Conservation (phyloP, 768 basidiomycete species). For the Calocybe gangraenosa region DNA sequence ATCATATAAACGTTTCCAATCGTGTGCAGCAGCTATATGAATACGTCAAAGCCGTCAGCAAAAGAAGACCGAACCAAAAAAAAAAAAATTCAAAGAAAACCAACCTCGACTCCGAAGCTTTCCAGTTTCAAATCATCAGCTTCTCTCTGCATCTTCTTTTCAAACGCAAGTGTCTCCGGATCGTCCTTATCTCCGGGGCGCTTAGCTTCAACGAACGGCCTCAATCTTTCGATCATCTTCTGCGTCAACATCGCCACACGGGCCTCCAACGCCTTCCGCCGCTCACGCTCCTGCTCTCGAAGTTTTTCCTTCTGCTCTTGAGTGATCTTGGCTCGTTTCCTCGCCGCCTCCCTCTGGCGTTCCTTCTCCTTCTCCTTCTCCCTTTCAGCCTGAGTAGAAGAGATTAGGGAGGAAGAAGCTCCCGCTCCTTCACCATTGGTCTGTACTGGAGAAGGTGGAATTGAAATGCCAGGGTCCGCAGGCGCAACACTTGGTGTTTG, state of each 20-base stretch:
- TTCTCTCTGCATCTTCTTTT: slow-evolving; percentile 72
- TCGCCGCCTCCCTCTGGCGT: slow-evolving; percentile 32
- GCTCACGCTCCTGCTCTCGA: slow-evolving; percentile 75
- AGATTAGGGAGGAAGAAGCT: slow-evolving; percentile 6
- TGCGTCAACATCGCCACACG: slow-evolving; percentile 70
- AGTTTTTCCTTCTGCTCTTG: slow-evolving; percentile 86
- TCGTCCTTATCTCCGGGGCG: slow-evolving; percentile 78
- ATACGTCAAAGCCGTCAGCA: neutral
- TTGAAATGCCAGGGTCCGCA: slow-evolving; percentile 9
- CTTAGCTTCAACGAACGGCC: slow-evolving; percentile 90
- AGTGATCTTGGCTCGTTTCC: slow-evolving; percentile 51
- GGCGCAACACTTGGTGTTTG: slow-evolving; percentile 11
- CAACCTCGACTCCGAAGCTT: slow-evolving; percentile 93
- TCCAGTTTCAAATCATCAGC: slow-evolving; percentile 95
- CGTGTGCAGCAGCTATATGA: slow-evolving; percentile 70
- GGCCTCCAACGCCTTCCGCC: slow-evolving; percentile 73
- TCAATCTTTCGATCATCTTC: slow-evolving; percentile 80
- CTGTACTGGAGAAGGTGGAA: slow-evolving; percentile 17
- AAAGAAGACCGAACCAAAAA: neutral
- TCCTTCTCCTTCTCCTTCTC: slow-evolving; percentile 40
- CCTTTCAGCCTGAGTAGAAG: slow-evolving; percentile 26
- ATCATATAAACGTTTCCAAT: slow-evolving; percentile 91
- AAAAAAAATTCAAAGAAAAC: slow-evolving; percentile 16
- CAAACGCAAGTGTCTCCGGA: slow-evolving; percentile 76
- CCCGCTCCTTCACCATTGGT: slow-evolving; percentile 17